Base-by-base conservation (phyloP, 768 basidiomycete species). In the Boletus pseudopeckii region DNA sequence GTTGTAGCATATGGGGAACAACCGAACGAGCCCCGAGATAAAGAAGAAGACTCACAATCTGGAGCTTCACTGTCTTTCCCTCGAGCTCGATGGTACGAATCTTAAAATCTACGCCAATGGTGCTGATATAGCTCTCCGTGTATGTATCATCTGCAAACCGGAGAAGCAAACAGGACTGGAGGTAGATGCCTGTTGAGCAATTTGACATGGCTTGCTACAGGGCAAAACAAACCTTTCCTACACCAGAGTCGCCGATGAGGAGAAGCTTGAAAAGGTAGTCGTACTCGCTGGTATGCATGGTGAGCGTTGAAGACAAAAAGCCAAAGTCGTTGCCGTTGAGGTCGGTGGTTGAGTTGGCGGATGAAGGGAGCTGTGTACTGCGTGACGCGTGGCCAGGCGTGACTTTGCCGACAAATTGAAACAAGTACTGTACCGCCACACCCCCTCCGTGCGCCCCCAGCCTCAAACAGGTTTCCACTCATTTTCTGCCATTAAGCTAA, bases 41-140 rank as follows among this genome's bases (percentile, higher is more conserved):
- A 56, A 41, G 47, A 52, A 38, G 34, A 58, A 52, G 40, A 75
- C 95, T 74, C 66, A 97, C 95, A 74, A 98, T 98, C 76, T 98
- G 96, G 55, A 98, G 82, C 74, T 98, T 98, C 72, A 98, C 92
- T 1, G 91, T 92, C 86, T 97, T 97, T 55, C 96, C 96, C 67
- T 98, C 96, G 50, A 98, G 80, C 72, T 98, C 96, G 74, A 98
- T 98, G 34, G 96, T 98, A 56, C 96, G 84, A 76, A 98, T 98
- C 87, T 95, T 96, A 78, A 97, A 97, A 78, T 97, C 94, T 54
- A 98, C 93, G 60, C 97, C 97, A 73, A 98, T 98, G 37, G 96
- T 98, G 54, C 88, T 90, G 70, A 98, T 95, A 74, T 96, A 98
- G 63, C 90, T 92, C 71, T 96, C 93, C 48, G 96, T 97, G 79